Percentiles rank a stretch among this genome's conserved stretches.
Evolutionary conservation across 1,284 basidiomycete genomes (phyloP).

Genomic region (Tylopilus orsonianus): DNA sequence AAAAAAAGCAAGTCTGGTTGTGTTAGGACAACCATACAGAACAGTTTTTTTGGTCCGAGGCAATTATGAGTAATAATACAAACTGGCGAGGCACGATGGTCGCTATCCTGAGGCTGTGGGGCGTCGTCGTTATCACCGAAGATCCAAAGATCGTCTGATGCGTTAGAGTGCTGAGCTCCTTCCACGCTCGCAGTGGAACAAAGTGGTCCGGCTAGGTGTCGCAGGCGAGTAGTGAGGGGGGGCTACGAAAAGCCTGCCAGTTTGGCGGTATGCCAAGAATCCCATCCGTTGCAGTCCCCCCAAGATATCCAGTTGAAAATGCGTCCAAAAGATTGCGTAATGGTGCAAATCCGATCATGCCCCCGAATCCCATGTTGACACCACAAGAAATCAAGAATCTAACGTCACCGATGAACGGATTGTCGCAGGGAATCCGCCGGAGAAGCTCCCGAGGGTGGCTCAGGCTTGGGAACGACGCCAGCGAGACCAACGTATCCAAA

Average conservation of each 20-base stretch:
- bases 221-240: constrained; percentile 5
- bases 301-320: constrained; percentile 27
- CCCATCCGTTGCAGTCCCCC: constrained; percentile 11
- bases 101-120: constrained; percentile 19
- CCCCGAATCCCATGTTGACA: constrained; percentile 28
- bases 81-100: constrained; percentile 9
- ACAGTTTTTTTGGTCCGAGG: constrained; percentile 22
- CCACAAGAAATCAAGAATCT: constrained; percentile 33
- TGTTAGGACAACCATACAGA: constrained; percentile 21
- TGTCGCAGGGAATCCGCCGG: constrained; percentile 34
- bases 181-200: constrained; percentile 28
- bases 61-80: constrained; percentile 39
- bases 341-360: constrained; percentile 31
- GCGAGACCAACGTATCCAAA: constrained; percentile 68
- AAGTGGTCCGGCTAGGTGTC: constrained; percentile 8
- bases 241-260: constrained; percentile 13
- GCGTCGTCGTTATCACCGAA: constrained; percentile 15
- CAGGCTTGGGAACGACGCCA: constrained; percentile 66
- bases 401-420: constrained; percentile 32
- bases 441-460: constrained; percentile 31
- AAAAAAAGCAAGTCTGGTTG: constrained; percentile 6
- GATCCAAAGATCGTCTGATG: constrained; percentile 31
- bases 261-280: constrained; percentile 21
- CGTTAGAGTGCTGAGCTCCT: constrained; percentile 13
- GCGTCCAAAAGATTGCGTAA: constrained; percentile 27